These are phyloP conservation scores for Suhomyces chickasaworum DNA, from an alignment of 1,139 yeast genomes.

Conservation along the genomic window DNA sequence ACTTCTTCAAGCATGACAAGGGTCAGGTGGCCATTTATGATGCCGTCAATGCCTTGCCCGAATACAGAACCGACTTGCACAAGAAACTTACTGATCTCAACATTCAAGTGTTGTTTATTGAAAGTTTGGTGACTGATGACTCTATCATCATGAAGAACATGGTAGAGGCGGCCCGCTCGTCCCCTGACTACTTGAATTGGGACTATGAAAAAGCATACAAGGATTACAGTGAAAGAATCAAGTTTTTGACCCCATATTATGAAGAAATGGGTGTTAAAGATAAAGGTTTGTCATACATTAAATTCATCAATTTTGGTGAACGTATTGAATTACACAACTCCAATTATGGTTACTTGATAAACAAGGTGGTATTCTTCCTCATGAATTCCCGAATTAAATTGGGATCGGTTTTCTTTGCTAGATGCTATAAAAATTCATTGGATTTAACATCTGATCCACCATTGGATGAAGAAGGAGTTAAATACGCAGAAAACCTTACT, in stretches of 20 bases:
- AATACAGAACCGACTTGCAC: constrained; percentile 62
- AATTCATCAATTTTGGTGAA: constrained; percentile 90
- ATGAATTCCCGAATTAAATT: constrained; percentile 84
- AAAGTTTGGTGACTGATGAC: constrained; percentile 79
- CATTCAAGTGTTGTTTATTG: constrained; percentile 83
- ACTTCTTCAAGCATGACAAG: constrained; percentile 68
- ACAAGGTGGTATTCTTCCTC: constrained; percentile 84
- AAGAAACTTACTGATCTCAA: constrained; percentile 55
- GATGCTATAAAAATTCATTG: constrained; percentile 67
- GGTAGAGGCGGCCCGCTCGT: constrained; percentile 74
- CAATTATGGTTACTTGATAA: constrained; percentile 82
- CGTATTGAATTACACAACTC: constrained; percentile 77
- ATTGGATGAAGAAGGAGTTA: constrained; percentile 58
- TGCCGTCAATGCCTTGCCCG: constrained; percentile 84
- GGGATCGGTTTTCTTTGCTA: constrained; percentile 86
- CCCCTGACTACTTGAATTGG: constrained; percentile 87
- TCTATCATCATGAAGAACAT: constrained; percentile 73
- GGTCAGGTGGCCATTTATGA: constrained; percentile 97
- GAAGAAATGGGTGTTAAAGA: constrained; percentile 53
- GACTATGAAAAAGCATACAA: constrained; percentile 60
- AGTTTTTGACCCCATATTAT: constrained; percentile 52
- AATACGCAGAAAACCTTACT: constrained; percentile 51
- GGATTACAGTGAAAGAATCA: constrained; percentile 59
- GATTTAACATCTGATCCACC: constrained; percentile 65
- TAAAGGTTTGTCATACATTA: constrained; percentile 68